These are phyloP conservation scores for Nakaseomyces bracarensis DNA, from an alignment of 1,139 yeast genomes.

Conservation along the genomic window DNA sequence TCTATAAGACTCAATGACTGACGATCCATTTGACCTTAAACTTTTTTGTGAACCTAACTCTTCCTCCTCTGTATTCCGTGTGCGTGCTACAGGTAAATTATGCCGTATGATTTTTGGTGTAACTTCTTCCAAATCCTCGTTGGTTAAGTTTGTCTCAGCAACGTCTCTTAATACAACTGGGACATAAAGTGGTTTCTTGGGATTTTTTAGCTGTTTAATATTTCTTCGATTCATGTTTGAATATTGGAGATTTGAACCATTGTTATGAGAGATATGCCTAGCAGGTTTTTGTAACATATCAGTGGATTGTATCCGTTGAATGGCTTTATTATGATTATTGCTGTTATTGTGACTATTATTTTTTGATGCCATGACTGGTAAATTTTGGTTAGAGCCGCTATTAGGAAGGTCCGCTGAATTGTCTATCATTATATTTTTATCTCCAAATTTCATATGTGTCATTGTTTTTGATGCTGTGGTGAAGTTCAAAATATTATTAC, in stretches of 20 bases:
- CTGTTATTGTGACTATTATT: no score
- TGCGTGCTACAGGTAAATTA: neutral
- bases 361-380: neutral
- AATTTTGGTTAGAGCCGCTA: neutral
- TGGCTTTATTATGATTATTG: neutral
- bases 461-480: constrained; percentile 11
- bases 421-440: constrained; percentile 13
- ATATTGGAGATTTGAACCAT: neutral
- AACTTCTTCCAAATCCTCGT: constrained; percentile 27
- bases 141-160: constrained; percentile 36
- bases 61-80: neutral
- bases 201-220: constrained; percentile 53
- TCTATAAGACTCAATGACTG: constrained; percentile 9
- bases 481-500: constrained; percentile 5
- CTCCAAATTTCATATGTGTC: constrained; percentile 18
- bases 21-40: constrained; percentile 8
- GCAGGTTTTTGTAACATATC: constrained; percentile 17
- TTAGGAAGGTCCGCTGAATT: neutral
- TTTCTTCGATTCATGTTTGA: constrained; percentile 14
- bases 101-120: neutral
- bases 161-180: constrained; percentile 78
- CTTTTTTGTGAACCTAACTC: constrained; percentile 6
- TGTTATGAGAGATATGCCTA: constrained; percentile 1
- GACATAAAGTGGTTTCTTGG: constrained; percentile 75
- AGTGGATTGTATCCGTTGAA: constrained; percentile 13